A percentile compares a stretch with the other conserved stretches of the same genome.
Conservation (phyloP, 2,329 filamentous ascomycete genomes). For the Pyrenophora teres region DNA sequence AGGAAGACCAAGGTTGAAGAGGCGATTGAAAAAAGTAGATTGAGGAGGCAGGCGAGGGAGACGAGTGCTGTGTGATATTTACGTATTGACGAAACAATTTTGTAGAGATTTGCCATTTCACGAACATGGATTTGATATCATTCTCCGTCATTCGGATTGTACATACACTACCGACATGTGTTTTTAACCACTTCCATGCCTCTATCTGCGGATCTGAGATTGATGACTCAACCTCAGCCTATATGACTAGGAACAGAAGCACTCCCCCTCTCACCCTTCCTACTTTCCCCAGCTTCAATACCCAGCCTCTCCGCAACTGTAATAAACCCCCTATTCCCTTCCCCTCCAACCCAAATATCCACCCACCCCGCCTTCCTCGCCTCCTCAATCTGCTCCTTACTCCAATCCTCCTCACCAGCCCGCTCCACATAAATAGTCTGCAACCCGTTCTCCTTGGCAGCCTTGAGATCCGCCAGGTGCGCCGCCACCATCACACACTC, state of each 20-base stretch:
- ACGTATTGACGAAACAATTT: background rate
- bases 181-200: too few relatives aligned
- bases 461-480: constrained; percentile 71
- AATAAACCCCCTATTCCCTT: constrained; percentile 56
- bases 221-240: background rate
- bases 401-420: constrained; percentile 67
- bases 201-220: too few relatives aligned
- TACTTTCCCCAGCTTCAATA: constrained; percentile 16
- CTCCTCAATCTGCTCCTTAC: constrained; percentile 55
- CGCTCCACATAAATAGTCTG: constrained; percentile 77
- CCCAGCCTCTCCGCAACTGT: constrained; percentile 50
- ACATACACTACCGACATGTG: too few relatives aligned
- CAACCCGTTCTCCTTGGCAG: constrained; percentile 67
- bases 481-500: constrained; percentile 80
- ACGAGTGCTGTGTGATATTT: constrained; percentile 33
- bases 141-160: too few relatives aligned
- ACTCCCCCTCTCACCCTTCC: constrained; percentile 16
- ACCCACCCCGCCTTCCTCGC: constrained; percentile 64
- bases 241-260: constrained; percentile 11
- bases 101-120: background rate
- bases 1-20: constrained; percentile 70
- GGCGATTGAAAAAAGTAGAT: constrained; percentile 48
- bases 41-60: constrained; percentile 25
- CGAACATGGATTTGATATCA: background rate
- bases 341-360: constrained; percentile 31